Base-by-base conservation (phyloP, 805 yeast genomes). In the Cyberlindnera bimundalis region DNA sequence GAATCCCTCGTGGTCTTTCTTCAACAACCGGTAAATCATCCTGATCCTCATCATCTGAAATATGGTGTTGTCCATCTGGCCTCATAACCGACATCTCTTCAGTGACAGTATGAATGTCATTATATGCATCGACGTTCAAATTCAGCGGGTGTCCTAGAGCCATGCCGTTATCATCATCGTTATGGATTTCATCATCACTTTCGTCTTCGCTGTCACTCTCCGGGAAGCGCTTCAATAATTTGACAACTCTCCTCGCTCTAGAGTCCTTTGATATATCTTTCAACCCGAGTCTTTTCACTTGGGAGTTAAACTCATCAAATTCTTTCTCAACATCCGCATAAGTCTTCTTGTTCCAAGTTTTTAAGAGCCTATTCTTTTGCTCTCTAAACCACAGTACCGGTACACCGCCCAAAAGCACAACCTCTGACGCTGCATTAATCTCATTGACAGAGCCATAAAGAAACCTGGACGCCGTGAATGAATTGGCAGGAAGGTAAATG, bases 381-480 rank as follows among this genome's bases (percentile, higher is more conserved):
- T 72, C 71, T 15, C 60, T 47, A 14, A 65, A 53, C 88, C 87
- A 84, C 11, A 71, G 56, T 18, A 61, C 59, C 0, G 90, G 91
- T 2, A 80, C 56, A 1, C 70, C 66, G 0, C 91, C 91, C 5
- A 84, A 48, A 8, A 81, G 61, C 0, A 74, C 59, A 2, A 71
- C 65, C 35, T 66, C 65, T 1, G 86, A 70, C 10, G 66, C 61
- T n/a, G 65, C 62, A 18, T 77, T 64, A 6, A 84, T 55, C 40
- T 76, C 73, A 4, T 51, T 37, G 0, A 81, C 64, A 8, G 69
- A 63, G n/a, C 75, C 68, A 56, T 79, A 80, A 13, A 70, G 60
- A 19, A 84, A 61, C 30, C 84, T 65, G 43, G 71, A 77, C 0
- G 84, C 81, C 0, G 87, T 78, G 60, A 76, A 83, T 2, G 87